These are phyloP conservation scores for Ambrosiella cleistominuta DNA, from an alignment of 2,329 filamentous ascomycete species.

Conservation along the genomic window DNA sequence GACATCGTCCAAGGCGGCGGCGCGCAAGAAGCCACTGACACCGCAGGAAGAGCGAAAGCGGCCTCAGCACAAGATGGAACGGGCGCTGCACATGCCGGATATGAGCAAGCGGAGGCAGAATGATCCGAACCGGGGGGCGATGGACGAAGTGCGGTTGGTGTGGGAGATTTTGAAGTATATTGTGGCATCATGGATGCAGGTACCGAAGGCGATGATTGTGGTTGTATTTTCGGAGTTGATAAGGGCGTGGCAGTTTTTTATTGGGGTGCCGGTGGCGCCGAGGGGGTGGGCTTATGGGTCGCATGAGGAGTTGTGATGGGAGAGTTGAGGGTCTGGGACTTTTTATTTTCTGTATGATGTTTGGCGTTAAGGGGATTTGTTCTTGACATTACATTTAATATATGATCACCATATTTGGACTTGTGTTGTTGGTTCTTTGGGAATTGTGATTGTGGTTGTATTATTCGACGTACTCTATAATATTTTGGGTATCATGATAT, in stretches of 20 bases:
- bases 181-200: conserved; percentile 41
- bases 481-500: background rate
- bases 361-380: conserved; percentile 2
- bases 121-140: conserved; percentile 19
- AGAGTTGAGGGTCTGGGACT: background rate
- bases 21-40: conserved; percentile 16
- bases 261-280: conserved; percentile 34
- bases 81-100: conserved; percentile 6
- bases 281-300: conserved; percentile 28
- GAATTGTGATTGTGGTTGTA: background rate
- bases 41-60: conserved; percentile 17
- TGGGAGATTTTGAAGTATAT: conserved; percentile 16
- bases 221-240: conserved; percentile 28
- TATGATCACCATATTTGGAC: background rate
- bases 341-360: background rate
- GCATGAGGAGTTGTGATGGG: conserved; percentile 26
- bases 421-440: background rate
- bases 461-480: background rate
- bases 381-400: conserved; percentile 4
- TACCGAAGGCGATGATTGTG: conserved; percentile 30
- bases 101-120: conserved; percentile 24
- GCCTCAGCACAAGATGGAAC: conserved; percentile 15
- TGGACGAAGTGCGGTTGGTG: conserved; percentile 18
- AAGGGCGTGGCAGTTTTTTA: conserved; percentile 32
- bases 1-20: conserved; percentile 16